Conservation (phyloP, 2,329 filamentous ascomycete genomes). For the Colletotrichum camelliae region DNA sequence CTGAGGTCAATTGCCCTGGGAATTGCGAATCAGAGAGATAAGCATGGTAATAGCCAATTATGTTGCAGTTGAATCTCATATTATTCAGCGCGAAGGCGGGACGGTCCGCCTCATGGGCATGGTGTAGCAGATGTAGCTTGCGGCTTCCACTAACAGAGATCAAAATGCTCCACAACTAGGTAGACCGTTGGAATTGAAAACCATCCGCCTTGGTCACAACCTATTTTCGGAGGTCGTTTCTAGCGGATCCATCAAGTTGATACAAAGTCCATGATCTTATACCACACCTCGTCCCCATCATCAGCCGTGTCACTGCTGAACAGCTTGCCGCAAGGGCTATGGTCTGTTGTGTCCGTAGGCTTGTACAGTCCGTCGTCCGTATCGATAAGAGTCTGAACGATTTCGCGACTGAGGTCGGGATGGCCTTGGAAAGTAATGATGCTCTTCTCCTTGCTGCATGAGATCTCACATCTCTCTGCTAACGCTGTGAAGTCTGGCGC, state of each 20-base stretch:
- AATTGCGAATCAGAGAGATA: neutral
- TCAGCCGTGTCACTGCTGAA: neutral
- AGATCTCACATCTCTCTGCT: neutral
- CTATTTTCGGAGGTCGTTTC: neutral
- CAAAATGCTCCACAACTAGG: neutral
- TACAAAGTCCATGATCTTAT: neutral
- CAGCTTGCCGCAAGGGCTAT: neutral
- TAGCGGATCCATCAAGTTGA: neutral
- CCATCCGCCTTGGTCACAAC: neutral
- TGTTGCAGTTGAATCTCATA: neutral
- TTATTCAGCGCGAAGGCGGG: neutral
- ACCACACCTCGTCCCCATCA: neutral
- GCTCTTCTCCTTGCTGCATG: neutral
- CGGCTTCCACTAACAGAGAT: neutral
- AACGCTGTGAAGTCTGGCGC: neutral
- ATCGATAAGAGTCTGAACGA: neutral
- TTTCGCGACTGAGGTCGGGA: neutral
- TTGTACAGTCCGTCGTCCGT: neutral
- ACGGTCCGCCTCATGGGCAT: neutral
- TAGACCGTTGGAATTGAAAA: neutral
- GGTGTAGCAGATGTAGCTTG: neutral
- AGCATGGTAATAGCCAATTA: neutral
- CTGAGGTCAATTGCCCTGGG: neutral
- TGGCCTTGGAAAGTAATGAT: neutral
- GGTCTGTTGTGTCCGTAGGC: rapidly evolving